phyloP scores from a whole-genome alignment of 106 monocot genomes.

The Gastrodia elata region DNA sequence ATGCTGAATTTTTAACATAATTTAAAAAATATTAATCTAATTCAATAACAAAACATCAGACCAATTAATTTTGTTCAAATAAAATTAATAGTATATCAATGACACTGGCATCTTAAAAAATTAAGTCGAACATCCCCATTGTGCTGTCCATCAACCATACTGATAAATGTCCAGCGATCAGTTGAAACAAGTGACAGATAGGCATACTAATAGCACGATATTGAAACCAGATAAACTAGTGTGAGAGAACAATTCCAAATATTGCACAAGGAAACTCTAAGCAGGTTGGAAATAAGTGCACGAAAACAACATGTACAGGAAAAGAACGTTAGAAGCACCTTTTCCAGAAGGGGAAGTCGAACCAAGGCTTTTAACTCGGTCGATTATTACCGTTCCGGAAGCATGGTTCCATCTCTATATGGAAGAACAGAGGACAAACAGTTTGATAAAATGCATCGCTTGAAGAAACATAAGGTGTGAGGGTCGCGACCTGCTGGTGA shows the following conservation, averaged over 20 bases:
- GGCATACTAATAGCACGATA: background rate
- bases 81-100: too few species aligned
- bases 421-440: background rate
- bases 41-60: too few species aligned
- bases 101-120: too few species aligned
- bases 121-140: too few species aligned
- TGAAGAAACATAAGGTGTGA: background rate
- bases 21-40: too few species aligned
- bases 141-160: too few species aligned
- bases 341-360: constrained; percentile 5
- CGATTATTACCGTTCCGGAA: constrained; percentile 5
- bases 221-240: background rate
- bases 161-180: too few species aligned
- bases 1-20: too few species aligned
- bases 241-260: background rate
- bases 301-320: background rate
- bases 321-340: constrained; percentile 12
- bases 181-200: background rate
- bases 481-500: constrained; percentile 19
- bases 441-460: constrained; percentile 35
- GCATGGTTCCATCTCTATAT: constrained; percentile 27
- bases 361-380: background rate
- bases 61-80: too few species aligned
- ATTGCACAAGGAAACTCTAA: too few species aligned
- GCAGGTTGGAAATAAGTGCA: background rate